phyloP scores from a whole-genome alignment of 352 stramenopile genomes.

The Pythium guiyangense region DNA sequence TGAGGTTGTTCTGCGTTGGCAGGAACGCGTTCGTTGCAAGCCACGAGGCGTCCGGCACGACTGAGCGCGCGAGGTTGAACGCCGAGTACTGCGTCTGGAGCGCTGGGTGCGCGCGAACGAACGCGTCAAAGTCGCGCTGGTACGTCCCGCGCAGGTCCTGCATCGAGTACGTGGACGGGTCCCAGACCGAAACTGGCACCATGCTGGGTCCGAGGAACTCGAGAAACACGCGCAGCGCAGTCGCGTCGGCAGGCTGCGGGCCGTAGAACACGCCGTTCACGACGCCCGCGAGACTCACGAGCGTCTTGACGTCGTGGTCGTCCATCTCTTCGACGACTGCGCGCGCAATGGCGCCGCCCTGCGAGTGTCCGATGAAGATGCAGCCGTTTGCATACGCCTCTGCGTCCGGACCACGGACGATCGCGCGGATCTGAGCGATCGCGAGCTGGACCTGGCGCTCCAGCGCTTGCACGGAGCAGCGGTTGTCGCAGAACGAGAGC shows the following conservation, averaged over 20 bases:
- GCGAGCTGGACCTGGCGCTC: slow-evolving; percentile 28
- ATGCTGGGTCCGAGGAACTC: slow-evolving; percentile 16
- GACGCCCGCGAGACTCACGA: slow-evolving; percentile 35
- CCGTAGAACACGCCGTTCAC: slow-evolving; percentile 51
- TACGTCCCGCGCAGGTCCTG: slow-evolving; percentile 21
- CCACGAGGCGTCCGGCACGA: slow-evolving; percentile 13
- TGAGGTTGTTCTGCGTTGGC: slow-evolving; percentile 25
- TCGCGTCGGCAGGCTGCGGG: slow-evolving; percentile 19
- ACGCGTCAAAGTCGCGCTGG: slow-evolving; percentile 26
- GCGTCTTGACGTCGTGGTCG: slow-evolving; percentile 33
- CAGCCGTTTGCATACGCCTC: slow-evolving; percentile 28
- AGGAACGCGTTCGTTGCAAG: slow-evolving; percentile 18
- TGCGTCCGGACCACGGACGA: slow-evolving; percentile 14
- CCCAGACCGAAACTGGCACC: slow-evolving; percentile 18
- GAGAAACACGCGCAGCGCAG: slow-evolving; percentile 11
- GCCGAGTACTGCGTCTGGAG: slow-evolving; percentile 19
- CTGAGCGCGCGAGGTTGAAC: slow-evolving; percentile 23
- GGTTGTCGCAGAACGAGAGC: slow-evolving; percentile 30
- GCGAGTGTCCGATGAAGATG: slow-evolving; percentile 44
- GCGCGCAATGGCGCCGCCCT: slow-evolving; percentile 36
- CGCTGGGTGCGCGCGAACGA: slow-evolving; percentile 11
- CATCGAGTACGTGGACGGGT: slow-evolving; percentile 25
- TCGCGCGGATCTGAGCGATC: slow-evolving; percentile 28
- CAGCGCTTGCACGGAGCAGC: slow-evolving; percentile 26
- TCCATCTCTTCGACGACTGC: too few relatives aligned